phyloP scores from a whole-genome alignment of 2,329 filamentous ascomycete genomes.

The Aspergillus sclerotialis region DNA sequence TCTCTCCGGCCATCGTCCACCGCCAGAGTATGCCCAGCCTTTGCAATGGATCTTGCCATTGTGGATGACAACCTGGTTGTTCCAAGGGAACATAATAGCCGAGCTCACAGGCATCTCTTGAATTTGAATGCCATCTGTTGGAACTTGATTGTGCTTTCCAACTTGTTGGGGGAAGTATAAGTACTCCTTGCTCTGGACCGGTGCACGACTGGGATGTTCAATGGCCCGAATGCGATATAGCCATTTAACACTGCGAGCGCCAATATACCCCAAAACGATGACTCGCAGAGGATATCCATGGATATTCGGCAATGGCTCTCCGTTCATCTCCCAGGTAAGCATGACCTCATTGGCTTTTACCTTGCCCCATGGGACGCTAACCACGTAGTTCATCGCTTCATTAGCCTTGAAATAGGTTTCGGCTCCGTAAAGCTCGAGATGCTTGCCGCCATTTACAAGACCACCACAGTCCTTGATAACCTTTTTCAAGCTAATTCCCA shows the following conservation, averaged over 20 bases:
- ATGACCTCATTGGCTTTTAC: constrained; percentile 61
- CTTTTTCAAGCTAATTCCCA: constrained; percentile 60
- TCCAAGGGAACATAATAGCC: constrained; percentile 59
- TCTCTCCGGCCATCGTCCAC: constrained; percentile 53
- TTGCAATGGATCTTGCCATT: constrained; percentile 51
- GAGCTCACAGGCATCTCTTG: constrained; percentile 66
- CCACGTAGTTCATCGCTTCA: constrained; percentile 59
- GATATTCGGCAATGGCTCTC: constrained; percentile 55
- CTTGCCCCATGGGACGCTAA: constrained; percentile 61
- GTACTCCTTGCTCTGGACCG: constrained; percentile 60
- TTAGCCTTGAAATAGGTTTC: constrained; percentile 68
- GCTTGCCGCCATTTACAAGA: constrained; percentile 47
- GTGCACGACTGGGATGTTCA: constrained; percentile 47
- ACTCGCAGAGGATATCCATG: constrained; percentile 59
- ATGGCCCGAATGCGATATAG: constrained; percentile 58
- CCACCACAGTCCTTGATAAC: constrained; percentile 65
- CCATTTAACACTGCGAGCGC: constrained; percentile 59
- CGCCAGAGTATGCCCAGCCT: constrained; percentile 55
- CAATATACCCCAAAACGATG: constrained; percentile 61
- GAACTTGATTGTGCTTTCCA: constrained; percentile 58
- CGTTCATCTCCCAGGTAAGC: constrained; percentile 67
- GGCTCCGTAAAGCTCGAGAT: constrained; percentile 62
- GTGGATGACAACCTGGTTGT: constrained; percentile 56
- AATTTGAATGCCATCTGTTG: constrained; percentile 57
- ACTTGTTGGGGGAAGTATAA: constrained; percentile 63